Evolutionary conservation across 2,329 filamentous ascomycete genomes (phyloP), one percentile per base, ranked within the genome.

Genomic region (Madurella mycetomatis): DNA sequence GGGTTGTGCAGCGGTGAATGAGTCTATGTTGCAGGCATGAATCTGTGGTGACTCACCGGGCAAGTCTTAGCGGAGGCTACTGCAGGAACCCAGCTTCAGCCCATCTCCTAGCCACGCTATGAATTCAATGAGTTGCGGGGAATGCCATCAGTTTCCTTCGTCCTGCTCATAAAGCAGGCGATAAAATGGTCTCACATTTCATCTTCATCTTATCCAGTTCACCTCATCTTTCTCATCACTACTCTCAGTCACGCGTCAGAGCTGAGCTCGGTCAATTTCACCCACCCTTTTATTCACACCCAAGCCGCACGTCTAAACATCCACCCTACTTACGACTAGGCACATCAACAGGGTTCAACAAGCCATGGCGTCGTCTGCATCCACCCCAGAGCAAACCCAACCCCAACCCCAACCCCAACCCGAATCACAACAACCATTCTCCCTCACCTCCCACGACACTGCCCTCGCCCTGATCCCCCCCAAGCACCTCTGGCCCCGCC

Each of bases 391-490:
- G 7, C 25, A n/a, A 9, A 37, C n/a, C 43, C 30, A 41, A 34
- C 25, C 37, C 32, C 41, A 37, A 39, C 47, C 39, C 34, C n/a
- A 30, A 34, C 16, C 45, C 34, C 30, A 25, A 17, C 31, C 41
- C 34, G 34, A 25, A 7, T 25, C 32, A 18, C 2, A 30, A 19
- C 11, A 1, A 45, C 19, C 40, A 17, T 46, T 66, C 40, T 44
- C 63, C 16, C 44, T 66, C 9, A 59, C 56, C 51, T 83, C 77
- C 2, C 70, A 80, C 58, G 77, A 85, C 48, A 86, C 83, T 3
- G 83, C 84, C 1, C 67, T 87, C 31, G 84, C 82, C 60, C 64
- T 86, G 16, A 70, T 87, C 7, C 82, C 82, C 2, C 81, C 83
- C 0, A 60, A 62, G 18, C 60, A 71, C 47, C 64, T 78, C 37